Percentiles rank a stretch among this genome's conserved stretches.
Evolutionary conservation across 768 basidiomycete genomes (phyloP).

Genomic region (Tulasnella sp.): DNA sequence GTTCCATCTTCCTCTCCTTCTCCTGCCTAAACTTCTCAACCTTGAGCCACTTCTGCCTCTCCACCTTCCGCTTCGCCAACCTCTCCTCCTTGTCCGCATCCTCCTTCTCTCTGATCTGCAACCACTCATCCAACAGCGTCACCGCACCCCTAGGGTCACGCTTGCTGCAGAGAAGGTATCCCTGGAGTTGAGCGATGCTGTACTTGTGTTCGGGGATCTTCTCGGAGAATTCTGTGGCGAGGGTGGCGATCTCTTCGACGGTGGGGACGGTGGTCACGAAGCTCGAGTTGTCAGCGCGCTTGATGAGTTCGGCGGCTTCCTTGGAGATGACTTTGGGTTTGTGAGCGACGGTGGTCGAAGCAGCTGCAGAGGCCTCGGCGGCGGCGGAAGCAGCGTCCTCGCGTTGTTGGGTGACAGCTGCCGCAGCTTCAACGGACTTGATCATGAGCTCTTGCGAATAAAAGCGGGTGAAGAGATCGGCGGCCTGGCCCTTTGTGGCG

Average conservation of each 20-base stretch:
- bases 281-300: background rate
- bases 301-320: constrained; percentile 7
- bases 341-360: background rate
- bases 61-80: background rate
- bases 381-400: too few species aligned
- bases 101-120: constrained; percentile 2
- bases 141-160: background rate
- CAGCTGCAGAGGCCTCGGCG: background rate
- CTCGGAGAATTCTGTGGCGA: constrained; percentile 73
- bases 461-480: constrained; percentile 80
- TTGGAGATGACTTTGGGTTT: background rate
- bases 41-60: constrained; percentile 1
- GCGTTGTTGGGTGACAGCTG: background rate
- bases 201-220: constrained; percentile 77
- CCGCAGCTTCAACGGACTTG: constrained; percentile 2
- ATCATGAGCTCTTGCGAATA: constrained; percentile 42
- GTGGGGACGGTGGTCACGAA: constrained; percentile 1
- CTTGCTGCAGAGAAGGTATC: constrained; percentile 31
- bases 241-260: constrained; percentile 19
- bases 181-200: constrained; percentile 82
- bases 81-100: constrained; percentile 5
- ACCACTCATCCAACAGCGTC: background rate
- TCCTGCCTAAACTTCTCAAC: constrained; percentile 1
- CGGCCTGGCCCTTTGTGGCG: constrained; percentile 75
- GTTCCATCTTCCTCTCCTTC: constrained; percentile 5